Conservation (phyloP, 805 yeast species). For the Saturnispora silvae region DNA sequence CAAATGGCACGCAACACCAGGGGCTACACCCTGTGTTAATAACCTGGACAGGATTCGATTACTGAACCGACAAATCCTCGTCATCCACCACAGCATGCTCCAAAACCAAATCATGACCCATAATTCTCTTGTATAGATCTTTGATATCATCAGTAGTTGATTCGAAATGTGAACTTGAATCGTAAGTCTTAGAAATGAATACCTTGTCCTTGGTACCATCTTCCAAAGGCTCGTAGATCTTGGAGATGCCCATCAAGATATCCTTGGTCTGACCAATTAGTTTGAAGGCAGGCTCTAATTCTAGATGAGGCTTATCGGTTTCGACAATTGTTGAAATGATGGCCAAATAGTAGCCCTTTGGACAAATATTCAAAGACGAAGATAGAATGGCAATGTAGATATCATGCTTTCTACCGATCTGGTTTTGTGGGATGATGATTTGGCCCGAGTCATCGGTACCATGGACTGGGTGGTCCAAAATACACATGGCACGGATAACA, state of each 20-base stretch:
- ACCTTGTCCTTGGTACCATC: slow-evolving; percentile 77
- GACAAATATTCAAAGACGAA: slow-evolving; percentile 79
- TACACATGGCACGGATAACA: slow-evolving; percentile 79
- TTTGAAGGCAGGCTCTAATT: slow-evolving; percentile 88
- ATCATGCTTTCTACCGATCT: slow-evolving; percentile 84
- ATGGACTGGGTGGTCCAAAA: slow-evolving; percentile 82
- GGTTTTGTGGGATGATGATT: slow-evolving; percentile 93
- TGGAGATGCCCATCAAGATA: slow-evolving; percentile 89
- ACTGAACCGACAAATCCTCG: slow-evolving; percentile 40
- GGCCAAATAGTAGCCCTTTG: slow-evolving; percentile 83
- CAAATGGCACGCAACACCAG: too few species aligned
- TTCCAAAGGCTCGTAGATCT: slow-evolving; percentile 73
- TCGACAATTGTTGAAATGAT: slow-evolving; percentile 91
- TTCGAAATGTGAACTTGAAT: slow-evolving; percentile 92
- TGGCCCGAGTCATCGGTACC: slow-evolving; percentile 81
- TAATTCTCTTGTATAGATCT: slow-evolving; percentile 83
- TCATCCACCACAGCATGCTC: slow-evolving; percentile 63
- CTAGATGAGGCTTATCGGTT: slow-evolving; percentile 85
- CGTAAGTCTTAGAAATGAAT: slow-evolving; percentile 81
- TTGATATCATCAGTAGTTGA: slow-evolving; percentile 93
- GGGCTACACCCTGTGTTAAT: too few species aligned
- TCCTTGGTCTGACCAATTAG: slow-evolving; percentile 72
- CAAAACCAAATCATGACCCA: slow-evolving; percentile 83
- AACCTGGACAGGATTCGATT: too few species aligned
- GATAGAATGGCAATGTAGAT: slow-evolving; percentile 89